phyloP scores from a whole-genome alignment of 305 asterid genomes.

The Striga hermonthica region DNA sequence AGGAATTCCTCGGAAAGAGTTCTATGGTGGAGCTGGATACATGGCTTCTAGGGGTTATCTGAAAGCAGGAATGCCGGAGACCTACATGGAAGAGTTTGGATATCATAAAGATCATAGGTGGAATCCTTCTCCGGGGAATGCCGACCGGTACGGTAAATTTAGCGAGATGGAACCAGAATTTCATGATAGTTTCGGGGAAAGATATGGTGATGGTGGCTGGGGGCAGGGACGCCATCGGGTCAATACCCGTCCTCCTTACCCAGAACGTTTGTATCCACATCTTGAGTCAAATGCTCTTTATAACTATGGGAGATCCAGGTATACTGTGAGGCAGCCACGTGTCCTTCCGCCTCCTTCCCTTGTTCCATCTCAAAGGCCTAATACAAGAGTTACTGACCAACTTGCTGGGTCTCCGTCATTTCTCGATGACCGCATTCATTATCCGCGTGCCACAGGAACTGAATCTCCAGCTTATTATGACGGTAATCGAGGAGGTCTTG shows the following conservation, averaged over 20 bases:
- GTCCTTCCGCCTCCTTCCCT: conserved; percentile 87
- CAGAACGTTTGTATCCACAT: conserved; percentile 58
- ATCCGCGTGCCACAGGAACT: conserved; percentile 41
- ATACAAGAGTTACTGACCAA: conserved; percentile 45
- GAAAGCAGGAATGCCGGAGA: conserved; percentile 51
- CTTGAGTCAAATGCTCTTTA: conserved; percentile 60
- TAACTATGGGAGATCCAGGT: conserved; percentile 80
- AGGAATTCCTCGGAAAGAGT: conserved; percentile 54
- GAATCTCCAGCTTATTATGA: conserved; percentile 50
- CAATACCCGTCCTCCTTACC: conserved; percentile 51
- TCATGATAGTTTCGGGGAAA: conserved; percentile 53
- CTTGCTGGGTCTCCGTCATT: conserved; percentile 48
- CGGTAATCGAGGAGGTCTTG: conserved; percentile 48
- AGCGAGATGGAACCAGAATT: conserved; percentile 62
- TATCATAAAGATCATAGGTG: conserved; percentile 63
- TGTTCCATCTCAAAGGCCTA: conserved; percentile 58
- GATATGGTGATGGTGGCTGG: conserved; percentile 68
- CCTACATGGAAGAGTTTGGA: conserved; percentile 61
- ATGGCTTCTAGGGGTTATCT: conserved; percentile 49
- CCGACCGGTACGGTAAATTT: conserved; percentile 52
- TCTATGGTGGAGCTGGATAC: conserved; percentile 62
- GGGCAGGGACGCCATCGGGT: conserved; percentile 53
- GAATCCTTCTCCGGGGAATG: conserved; percentile 52
- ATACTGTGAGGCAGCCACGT: conserved; percentile 88
- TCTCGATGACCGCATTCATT: conserved; percentile 42